Percentiles rank a stretch among this genome's conserved stretches.
These are phyloP conservation scores for Dissophora globulifera DNA, from an alignment of 192 early-diverging fungal species.

Conservation along the genomic window DNA sequence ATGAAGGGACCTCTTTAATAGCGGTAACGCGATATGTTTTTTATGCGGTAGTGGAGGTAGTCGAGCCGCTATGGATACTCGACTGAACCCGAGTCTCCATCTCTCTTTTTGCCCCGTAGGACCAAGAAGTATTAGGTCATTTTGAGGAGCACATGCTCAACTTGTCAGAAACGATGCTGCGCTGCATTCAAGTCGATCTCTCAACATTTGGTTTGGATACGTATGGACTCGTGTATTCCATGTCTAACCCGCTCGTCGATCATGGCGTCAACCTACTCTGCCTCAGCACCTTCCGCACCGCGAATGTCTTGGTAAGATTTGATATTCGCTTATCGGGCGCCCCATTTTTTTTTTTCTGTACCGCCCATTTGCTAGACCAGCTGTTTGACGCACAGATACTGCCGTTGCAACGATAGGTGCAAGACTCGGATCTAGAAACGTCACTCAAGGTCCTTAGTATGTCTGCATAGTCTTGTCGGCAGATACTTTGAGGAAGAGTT, in stretches of 20 bases:
- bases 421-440: conserved; percentile 38
- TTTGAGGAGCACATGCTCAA: conserved; percentile 57
- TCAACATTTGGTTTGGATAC: conserved; percentile 64
- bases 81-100: no score
- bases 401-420: no score
- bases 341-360: neutral
- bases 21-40: conserved; percentile 25
- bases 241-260: conserved; percentile 65
- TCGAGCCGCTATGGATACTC: no score
- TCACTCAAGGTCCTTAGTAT: conserved; percentile 41
- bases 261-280: conserved; percentile 65
- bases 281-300: conserved; percentile 66
- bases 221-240: conserved; percentile 70
- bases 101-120: conserved; percentile 13
- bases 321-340: neutral
- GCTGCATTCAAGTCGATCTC: conserved; percentile 72
- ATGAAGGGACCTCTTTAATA: conserved; percentile 71
- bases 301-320: conserved; percentile 70
- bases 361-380: no score
- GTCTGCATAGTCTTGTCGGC: conserved; percentile 5
- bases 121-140: conserved; percentile 57
- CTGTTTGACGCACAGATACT: no score
- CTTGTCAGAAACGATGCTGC: conserved; percentile 50
- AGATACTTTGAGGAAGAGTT: no score
- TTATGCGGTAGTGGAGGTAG: neutral